Evolutionary conservation across 352 stramenopile genomes (phyloP).

Genomic region (Pythium sukuiense): DNA sequence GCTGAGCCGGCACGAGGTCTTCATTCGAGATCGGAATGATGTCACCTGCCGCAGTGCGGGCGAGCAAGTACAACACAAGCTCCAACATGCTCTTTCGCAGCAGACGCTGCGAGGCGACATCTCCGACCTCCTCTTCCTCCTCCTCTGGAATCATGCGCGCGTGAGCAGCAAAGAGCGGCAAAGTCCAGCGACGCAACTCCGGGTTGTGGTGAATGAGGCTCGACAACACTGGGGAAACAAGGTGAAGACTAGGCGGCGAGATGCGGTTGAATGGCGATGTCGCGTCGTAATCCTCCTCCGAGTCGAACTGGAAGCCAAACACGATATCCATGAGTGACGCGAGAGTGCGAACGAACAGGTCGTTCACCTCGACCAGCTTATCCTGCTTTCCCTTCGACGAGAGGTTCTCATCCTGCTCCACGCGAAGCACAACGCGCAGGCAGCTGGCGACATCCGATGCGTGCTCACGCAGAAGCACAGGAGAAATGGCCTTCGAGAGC

Average conservation of each 20-base stretch:
- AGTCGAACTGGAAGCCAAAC: conserved; percentile 84
- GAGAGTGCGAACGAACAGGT: conserved; percentile 62
- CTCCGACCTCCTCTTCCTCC: conserved; percentile 87
- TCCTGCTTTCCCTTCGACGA: conserved; percentile 42
- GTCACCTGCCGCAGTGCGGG: conserved; percentile 48
- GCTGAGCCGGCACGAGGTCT: conserved; percentile 49
- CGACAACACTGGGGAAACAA: conserved; percentile 77
- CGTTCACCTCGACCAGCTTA: conserved; percentile 38
- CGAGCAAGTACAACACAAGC: conserved; percentile 60
- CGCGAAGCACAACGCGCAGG: conserved; percentile 50
- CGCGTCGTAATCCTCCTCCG: conserved; percentile 71
- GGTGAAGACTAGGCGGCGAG: conserved; percentile 69
- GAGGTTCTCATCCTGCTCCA: conserved; percentile 33
- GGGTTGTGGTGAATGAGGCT: conserved; percentile 50
- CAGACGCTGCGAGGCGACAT: conserved; percentile 70
- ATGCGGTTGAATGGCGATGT: conserved; percentile 66
- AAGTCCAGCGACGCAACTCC: conserved; percentile 58
- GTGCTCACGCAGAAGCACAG: conserved; percentile 58
- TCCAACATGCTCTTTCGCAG: conserved; percentile 79
- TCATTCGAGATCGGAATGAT: conserved; percentile 63
- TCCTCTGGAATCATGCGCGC: conserved; percentile 87
- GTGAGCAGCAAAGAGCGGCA: conserved; percentile 79
- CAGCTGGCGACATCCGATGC: conserved; percentile 64
- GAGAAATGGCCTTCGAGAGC: conserved; percentile 63
- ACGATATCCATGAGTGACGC: conserved; percentile 70